A percentile compares a stretch with the other conserved stretches of the same genome.
Conservation (phyloP, 169 alveolate genomes). For the Cryptosporidium sp. region DNA sequence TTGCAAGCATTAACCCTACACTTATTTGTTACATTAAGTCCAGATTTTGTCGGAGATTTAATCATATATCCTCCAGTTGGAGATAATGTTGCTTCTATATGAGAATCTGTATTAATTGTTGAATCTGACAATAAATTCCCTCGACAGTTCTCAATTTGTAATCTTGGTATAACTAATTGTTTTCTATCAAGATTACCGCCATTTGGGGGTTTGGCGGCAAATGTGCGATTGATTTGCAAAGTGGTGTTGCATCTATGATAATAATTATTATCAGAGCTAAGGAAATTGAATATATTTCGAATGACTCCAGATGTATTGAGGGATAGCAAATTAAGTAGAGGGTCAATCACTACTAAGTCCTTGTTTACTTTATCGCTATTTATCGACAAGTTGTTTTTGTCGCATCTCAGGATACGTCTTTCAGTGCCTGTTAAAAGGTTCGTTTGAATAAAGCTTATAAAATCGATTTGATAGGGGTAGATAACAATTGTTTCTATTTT, state of each 20-base stretch:
- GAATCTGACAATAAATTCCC: neutral
- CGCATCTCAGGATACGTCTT: slow-evolving; percentile 1
- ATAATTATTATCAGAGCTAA: neutral
- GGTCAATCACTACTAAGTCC: neutral
- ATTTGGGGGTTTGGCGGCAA: neutral
- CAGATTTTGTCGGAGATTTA: neutral
- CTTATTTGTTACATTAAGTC: neutral
- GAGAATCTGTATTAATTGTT: neutral
- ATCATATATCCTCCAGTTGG: neutral
- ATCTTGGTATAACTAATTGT: neutral
- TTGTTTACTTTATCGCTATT: neutral
- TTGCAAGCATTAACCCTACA: neutral
- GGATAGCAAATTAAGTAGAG: neutral
- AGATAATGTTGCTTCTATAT: neutral
- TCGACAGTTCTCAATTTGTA: slow-evolving; percentile 1
- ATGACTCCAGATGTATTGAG: neutral
- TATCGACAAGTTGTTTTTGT: neutral
- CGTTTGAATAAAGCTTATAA: neutral
- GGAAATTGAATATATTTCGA: slow-evolving; percentile 2
- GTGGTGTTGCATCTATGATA: too few relatives aligned
- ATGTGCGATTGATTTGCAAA: neutral
- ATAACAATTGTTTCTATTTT: neutral
- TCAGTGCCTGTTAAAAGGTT: slow-evolving; percentile 35
- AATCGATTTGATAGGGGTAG: slow-evolving; percentile 33
- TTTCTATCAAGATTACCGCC: neutral